Conservation (phyloP, 2,329 filamentous ascomycete genomes). For the Xylaria sp. region DNA sequence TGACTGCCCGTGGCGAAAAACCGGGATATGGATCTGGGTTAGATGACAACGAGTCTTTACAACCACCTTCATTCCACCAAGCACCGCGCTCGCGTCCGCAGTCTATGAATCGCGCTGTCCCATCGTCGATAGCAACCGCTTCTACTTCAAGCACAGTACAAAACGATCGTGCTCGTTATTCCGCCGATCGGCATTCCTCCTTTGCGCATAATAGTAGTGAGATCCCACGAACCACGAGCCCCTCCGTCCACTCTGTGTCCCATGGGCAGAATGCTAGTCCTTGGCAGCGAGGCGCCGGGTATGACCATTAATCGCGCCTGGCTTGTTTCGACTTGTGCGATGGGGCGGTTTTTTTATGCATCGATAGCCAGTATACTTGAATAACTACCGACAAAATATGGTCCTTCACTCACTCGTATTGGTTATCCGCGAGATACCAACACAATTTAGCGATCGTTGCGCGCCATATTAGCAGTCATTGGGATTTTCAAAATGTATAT, state of each 20-base stretch:
- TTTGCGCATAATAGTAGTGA: conserved; percentile 22
- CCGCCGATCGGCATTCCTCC: conserved; percentile 59
- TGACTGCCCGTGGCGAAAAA: conserved; percentile 88
- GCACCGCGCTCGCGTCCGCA: conserved; percentile 52
- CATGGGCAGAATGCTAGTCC: conserved; percentile 54
- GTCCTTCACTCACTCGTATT: conserved; percentile 10
- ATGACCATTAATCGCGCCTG: conserved; percentile 51
- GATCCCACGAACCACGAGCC: conserved; percentile 45
- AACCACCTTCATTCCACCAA: conserved; percentile 65
- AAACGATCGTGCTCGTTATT: conserved; percentile 55
- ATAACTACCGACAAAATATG: not conserved
- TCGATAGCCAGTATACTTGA: conserved; percentile 14
- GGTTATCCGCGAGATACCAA: conserved; percentile 2
- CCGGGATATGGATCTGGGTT: conserved; percentile 64
- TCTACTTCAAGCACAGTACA: conserved; percentile 41
- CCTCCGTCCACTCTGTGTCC: conserved; percentile 49
- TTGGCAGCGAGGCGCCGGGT: conserved; percentile 67
- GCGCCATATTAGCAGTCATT: not conserved
- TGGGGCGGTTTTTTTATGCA: conserved; percentile 1
- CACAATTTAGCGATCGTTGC: not conserved
- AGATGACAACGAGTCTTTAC: conserved; percentile 75
- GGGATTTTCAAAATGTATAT: conserved; percentile 10
- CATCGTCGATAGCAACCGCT: conserved; percentile 28
- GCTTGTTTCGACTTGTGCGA: not conserved
- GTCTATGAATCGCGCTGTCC: conserved; percentile 28